These are phyloP conservation scores for Fusarium marasasianum DNA, from an alignment of 2,329 filamentous ascomycete species.

Conservation along the genomic window DNA sequence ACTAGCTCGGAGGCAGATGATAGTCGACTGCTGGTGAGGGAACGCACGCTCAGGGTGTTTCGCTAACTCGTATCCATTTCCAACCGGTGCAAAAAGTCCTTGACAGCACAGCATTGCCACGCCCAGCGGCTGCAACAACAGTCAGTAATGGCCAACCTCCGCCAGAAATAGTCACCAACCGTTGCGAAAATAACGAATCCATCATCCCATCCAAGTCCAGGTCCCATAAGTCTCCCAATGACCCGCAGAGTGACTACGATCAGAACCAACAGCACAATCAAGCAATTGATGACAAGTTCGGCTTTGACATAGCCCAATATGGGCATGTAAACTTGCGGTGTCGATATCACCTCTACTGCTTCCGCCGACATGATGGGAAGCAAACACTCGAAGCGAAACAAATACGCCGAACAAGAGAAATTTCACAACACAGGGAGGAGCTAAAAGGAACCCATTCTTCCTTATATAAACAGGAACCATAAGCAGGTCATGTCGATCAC, in stretches of 20 bases:
- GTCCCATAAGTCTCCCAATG: slow-evolving; percentile 42
- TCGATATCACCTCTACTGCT: slow-evolving; percentile 20
- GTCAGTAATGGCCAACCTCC: slow-evolving; percentile 1
- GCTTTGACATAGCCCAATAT: slow-evolving; percentile 39
- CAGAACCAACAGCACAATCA: slow-evolving; percentile 46
- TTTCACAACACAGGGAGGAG: background rate
- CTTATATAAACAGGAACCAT: slow-evolving; percentile 21
- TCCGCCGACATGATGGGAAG: slow-evolving; percentile 9
- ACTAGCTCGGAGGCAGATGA: background rate
- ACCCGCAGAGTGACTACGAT: slow-evolving; percentile 42
- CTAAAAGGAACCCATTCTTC: background rate
- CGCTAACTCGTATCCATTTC: slow-evolving; percentile 37
- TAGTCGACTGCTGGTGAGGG: background rate
- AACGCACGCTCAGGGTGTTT: slow-evolving; percentile 33
- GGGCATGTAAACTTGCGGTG: slow-evolving; percentile 20
- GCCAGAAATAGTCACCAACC: slow-evolving; percentile 18
- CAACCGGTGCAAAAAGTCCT: slow-evolving; percentile 40
- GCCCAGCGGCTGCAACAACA: slow-evolving; percentile 33
- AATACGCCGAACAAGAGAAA: background rate
- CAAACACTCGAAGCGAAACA: slow-evolving; percentile 7
- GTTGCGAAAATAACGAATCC: slow-evolving; percentile 41
- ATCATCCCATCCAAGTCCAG: slow-evolving; percentile 49
- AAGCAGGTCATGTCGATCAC: slow-evolving; percentile 24
- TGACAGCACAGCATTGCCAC: slow-evolving; percentile 43
- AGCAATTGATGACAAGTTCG: slow-evolving; percentile 45